Conservation (phyloP, 1,284 basidiomycete species). For the Crucibulum parvulum region DNA sequence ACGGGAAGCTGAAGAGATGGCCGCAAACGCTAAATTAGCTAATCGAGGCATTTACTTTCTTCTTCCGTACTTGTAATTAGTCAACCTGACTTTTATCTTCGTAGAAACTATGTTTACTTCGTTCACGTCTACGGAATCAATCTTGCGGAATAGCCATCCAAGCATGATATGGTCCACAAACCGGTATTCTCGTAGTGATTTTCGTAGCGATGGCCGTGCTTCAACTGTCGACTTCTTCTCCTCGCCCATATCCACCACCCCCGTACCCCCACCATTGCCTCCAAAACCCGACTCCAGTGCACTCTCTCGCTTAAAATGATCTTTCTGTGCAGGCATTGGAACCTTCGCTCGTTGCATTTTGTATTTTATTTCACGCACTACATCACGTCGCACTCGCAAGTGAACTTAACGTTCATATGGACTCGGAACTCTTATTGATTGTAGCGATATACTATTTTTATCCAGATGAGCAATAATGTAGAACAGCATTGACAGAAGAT, state of each 20-base stretch:
- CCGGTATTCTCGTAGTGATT: constrained; percentile 20
- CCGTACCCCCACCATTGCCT: constrained; percentile 19
- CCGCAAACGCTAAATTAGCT: too few relatives aligned
- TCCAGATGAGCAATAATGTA: too few relatives aligned
- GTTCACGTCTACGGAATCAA: constrained; percentile 49
- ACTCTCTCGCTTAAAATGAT: not conserved
- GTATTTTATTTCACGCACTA: not conserved
- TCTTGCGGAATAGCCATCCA: constrained; percentile 40
- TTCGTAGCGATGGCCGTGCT: constrained; percentile 22
- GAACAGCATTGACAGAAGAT: too few relatives aligned
- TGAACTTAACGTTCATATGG: too few relatives aligned
- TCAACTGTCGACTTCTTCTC: constrained; percentile 14
- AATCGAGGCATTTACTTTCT: not conserved
- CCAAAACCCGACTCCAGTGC: constrained; percentile 12
- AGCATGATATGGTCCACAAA: constrained; percentile 25
- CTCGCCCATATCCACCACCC: not conserved
- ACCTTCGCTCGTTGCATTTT: not conserved
- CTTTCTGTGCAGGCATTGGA: not conserved
- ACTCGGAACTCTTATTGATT: too few relatives aligned
- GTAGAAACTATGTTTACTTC: constrained; percentile 35
- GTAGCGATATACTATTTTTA: too few relatives aligned
- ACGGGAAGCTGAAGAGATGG: not conserved
- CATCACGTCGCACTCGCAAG: not conserved
- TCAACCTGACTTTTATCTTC: not conserved
- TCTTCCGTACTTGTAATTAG: not conserved